Evolutionary conservation across 768 basidiomycete genomes (phyloP), one percentile per base, ranked within the genome.

Genomic region (Kwoniella botswanensis): DNA sequence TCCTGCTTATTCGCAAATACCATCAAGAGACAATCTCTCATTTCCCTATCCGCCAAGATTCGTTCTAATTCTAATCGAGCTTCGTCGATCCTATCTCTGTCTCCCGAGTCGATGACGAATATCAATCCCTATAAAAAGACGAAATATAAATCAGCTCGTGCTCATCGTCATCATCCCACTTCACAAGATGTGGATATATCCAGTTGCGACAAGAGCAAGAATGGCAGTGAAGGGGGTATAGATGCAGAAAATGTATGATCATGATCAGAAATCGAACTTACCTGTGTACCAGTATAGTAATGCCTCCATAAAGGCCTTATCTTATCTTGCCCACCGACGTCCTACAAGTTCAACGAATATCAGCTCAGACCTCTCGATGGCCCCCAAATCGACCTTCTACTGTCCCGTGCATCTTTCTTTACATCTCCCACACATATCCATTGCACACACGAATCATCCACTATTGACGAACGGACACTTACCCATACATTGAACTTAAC

Each of bases 1-100:
- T 98, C 96, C 85, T 98, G 96, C 86, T 98, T 98, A 86, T 98
- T 98, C 43, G 96, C 95, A 85, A 98, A 98, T n/a, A 98, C 95
- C 71, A 98, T 90, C 81, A 98, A 83, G 66, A 98, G 84, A 82
- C 95, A 98, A 75, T 98, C 95, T 85, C 93, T 94, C 96, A 98
- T 98, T 85, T 98, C 96, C 72, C 96, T 87, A 84, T 98, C 96
- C 75, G 92, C 91, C 84, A 98, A 87, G 86, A 98, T 98, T 71
- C 94, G 89, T 81, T 98, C 95, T 35, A 98, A 86, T 85, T 98
- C 96, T 81, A 92, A 91, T 81, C 94, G 92, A 46, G 96, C 96
- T 85, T 98, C 96, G 82, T 98, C 94, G 80, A 98, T 91, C 70
- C 96, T 89, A 79, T 96, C 94, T 71, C 93, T 86, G 84, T 98